Base-by-base conservation (phyloP, 2,329 filamentous ascomycete species). In the Calonectria pauciramosa region DNA sequence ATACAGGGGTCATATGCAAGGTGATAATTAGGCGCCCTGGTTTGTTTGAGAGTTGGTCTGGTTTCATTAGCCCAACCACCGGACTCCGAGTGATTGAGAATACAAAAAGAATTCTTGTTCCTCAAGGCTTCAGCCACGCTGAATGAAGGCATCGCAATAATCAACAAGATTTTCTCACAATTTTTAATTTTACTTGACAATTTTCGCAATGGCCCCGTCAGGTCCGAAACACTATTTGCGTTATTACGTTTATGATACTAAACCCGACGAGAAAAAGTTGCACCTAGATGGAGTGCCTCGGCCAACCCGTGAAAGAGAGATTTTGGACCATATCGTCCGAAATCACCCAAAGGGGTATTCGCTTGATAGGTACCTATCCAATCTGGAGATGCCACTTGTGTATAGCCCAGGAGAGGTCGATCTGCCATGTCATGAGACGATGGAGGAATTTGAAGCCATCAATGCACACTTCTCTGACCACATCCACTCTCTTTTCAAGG, bases 391-490 rank as follows among this genome's bases (percentile, higher is more conserved):
- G 59, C 44, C 68, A 26, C 56, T 70, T 34, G 18, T 52, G 44
- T 16, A 16, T 5, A 64, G 56, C 34, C 59, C 59, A n/a, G 68
- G 44, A 47, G 68, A 41, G 10, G 41, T 26, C 18, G 8, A 26
- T 66, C 49, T 36, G n/a, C 34, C 49, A 4, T 66, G 68, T 23
- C 68, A 60, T 23, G 69, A 71, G 60, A 66, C 60, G 9, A 51
- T 16, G 2, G 69, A 26, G 8, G 69, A 71, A 16, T 71, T 66
- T 44, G 51, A 66, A 71, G 49, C 26, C 23, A 30, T 71, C 49
- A 71, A 59, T 51, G 38, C 36, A 3, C 44, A 71, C 47, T 71
- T 71, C 28, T 66, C 69, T 52, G 26, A 11, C 60, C 68, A 66
- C 13, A 36, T 71, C 13, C 60, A 71, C 26, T 36, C 68, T 32